A percentile compares a stretch with the other conserved stretches of the same genome.
phyloP scores from a whole-genome alignment of 2,329 filamentous ascomycete species.

The Arthrobotrys sinensis region DNA sequence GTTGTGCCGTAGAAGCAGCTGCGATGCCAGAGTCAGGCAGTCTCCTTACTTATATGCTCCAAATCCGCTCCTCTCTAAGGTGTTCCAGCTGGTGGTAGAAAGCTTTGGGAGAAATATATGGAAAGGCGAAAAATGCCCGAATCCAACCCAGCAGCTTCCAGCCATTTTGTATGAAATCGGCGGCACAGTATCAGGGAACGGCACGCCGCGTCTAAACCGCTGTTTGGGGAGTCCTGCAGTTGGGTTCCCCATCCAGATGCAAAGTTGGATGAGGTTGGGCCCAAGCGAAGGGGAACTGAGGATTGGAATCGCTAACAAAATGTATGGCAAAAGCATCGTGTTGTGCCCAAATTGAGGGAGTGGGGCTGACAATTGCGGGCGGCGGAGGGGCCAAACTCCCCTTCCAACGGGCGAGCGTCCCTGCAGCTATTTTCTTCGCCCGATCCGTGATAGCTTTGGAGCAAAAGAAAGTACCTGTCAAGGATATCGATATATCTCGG shows the following conservation, averaged over 20 bases:
- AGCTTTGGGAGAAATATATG: slow-evolving; percentile 7
- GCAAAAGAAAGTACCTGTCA: background rate
- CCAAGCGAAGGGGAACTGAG: slow-evolving; percentile 50
- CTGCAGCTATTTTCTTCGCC: background rate
- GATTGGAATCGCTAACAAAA: slow-evolving; percentile 47
- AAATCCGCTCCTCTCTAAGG: slow-evolving; percentile 1
- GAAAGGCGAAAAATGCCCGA: slow-evolving; percentile 46
- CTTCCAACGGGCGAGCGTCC: slow-evolving; percentile 13
- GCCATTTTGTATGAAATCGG: slow-evolving; percentile 56
- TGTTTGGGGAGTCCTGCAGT: slow-evolving; percentile 15
- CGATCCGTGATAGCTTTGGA: slow-evolving; percentile 14
- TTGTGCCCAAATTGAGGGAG: slow-evolving; percentile 53
- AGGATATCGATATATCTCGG: background rate
- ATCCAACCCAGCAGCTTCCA: slow-evolving; percentile 37
- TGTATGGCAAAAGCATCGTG: slow-evolving; percentile 52
- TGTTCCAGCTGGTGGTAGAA: background rate
- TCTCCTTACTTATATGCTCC: slow-evolving; percentile 48
- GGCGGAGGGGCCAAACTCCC: slow-evolving; percentile 29
- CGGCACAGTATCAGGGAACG: slow-evolving; percentile 7
- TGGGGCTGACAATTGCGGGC: slow-evolving; percentile 2
- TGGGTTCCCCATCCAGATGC: slow-evolving; percentile 19
- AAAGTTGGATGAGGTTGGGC: slow-evolving; percentile 44
- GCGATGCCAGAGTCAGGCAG: background rate
- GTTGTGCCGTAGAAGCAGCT: background rate
- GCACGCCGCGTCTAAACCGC: slow-evolving; percentile 1